Base-by-base conservation (phyloP, 2,329 filamentous ascomycete species). In the Ophiocordyceps australis region DNA sequence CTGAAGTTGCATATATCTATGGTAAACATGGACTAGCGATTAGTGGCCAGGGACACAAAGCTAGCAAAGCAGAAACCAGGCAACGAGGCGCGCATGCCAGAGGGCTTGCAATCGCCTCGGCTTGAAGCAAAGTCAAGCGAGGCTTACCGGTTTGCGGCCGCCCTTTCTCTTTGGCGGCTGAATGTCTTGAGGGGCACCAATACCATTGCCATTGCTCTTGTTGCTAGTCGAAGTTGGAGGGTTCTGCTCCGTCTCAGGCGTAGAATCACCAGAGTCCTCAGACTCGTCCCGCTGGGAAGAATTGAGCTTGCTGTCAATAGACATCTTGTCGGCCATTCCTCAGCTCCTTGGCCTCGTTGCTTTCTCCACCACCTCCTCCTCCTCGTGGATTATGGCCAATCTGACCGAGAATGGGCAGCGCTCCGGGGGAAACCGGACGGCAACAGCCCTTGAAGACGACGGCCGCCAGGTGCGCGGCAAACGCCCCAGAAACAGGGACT, bases 1-100 rank as follows among this genome's bases (percentile, higher is more conserved):
- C 89, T 9, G 89, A 95, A 19, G 89, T 98, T 28, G 89, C 89
- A 64, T 98, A 98, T 36, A 94, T 94, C 86, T 94, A 30, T 22
- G 20, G n/a, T n/a, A n/a, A n/a, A n/a, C n/a, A n/a, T n/a, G n/a
- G n/a, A n/a, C n/a, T n/a, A n/a, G n/a, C n/a, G n/a, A n/a, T n/a
- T n/a, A n/a, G n/a, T n/a, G n/a, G n/a, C n/a, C n/a, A n/a, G n/a
- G n/a, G n/a, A n/a, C n/a, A n/a, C n/a, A n/a, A n/a, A n/a, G n/a
- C n/a, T n/a, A n/a, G n/a, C n/a, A n/a, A n/a, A n/a, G n/a, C n/a
- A n/a, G n/a, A n/a, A n/a, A n/a, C n/a, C n/a, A n/a, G n/a, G n/a
- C n/a, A n/a, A n/a, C n/a, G n/a, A n/a, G n/a, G n/a, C n/a, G n/a
- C n/a, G 20, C 15, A 26, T 32, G 17, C 7, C 17, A 19, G 17